Conservation (phyloP, 2,329 filamentous ascomycete species). For the Aureobasidium leucospermi region DNA sequence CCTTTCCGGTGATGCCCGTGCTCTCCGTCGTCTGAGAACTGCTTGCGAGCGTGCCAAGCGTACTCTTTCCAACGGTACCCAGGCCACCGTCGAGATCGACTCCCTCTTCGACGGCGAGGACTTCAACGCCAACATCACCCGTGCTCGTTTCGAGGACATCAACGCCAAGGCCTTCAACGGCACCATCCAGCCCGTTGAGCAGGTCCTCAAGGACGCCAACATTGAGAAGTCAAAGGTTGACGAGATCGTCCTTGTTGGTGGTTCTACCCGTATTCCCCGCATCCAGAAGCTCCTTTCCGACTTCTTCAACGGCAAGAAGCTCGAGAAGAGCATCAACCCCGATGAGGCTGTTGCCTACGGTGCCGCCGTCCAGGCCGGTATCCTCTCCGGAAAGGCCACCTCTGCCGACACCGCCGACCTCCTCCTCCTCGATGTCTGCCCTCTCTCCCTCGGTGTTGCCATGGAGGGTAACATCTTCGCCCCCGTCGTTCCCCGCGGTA, state of each 20-base stretch:
- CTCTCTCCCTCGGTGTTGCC: constrained; percentile 93
- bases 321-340: constrained; percentile 99
- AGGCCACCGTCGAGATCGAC: constrained; percentile 97
- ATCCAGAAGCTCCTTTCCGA: constrained; percentile 99
- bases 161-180: constrained; percentile 93
- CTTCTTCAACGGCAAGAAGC: constrained; percentile 99
- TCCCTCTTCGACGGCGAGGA: constrained; percentile 97
- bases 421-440: constrained; percentile 90
- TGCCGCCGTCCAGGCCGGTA: constrained; percentile 97
- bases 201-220: constrained; percentile 87
- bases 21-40: constrained; percentile 89
- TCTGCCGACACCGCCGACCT: constrained; percentile 92
- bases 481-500: constrained; percentile 65
- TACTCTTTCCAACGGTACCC: constrained; percentile 92
- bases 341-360: constrained; percentile 99
- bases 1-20: constrained; percentile 76
- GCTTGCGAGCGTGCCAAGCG: constrained; percentile 99
- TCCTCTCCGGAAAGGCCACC: constrained; percentile 95
- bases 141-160: constrained; percentile 97
- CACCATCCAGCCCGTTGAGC: constrained; percentile 89
- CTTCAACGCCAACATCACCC: constrained; percentile 94
- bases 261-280: constrained; percentile 95
- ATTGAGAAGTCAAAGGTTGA: constrained; percentile 89
- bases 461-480: constrained; percentile 99
- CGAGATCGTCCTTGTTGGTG: constrained; percentile 98